Conservation (phyloP, 306 rosid genomes). For the Carpinus viminea region DNA sequence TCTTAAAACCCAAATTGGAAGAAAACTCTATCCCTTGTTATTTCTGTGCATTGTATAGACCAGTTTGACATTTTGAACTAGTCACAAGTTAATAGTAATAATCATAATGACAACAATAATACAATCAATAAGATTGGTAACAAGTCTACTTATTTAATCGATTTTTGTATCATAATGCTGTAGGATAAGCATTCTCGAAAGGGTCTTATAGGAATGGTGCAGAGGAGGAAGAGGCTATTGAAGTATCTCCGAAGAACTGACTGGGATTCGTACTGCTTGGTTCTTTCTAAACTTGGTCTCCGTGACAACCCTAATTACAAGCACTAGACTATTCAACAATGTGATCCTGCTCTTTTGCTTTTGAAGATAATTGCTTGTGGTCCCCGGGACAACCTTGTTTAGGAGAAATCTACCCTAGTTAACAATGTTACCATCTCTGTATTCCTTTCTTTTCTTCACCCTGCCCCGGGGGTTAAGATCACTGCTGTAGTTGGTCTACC, state of each 20-base stretch:
- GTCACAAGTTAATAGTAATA: no score
- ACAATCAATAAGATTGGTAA: neutral
- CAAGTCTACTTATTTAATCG: neutral
- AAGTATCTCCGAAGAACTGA: conserved; percentile 90
- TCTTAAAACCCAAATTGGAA: no score
- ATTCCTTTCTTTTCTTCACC: neutral
- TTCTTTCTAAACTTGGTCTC: conserved; percentile 73
- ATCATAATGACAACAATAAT: no score
- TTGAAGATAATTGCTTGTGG: neutral
- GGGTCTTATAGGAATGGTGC: conserved; percentile 87
- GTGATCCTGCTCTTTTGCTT: neutral
- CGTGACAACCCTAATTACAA: conserved; percentile 81
- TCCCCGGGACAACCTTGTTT: neutral
- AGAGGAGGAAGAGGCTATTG: conserved; percentile 72
- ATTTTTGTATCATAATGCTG: conserved; percentile 19
- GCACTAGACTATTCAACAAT: conserved; percentile 21
- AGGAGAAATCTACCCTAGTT: neutral
- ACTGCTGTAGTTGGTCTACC: neutral
- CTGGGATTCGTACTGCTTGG: conserved; percentile 91
- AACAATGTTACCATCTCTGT: neutral
- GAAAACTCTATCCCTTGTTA: neutral
- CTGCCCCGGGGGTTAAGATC: no score
- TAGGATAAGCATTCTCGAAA: conserved; percentile 93
- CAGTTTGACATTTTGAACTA: neutral
- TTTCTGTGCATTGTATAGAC: neutral